Conservation (phyloP, 495 filamentous ascomycete species). For the Daldinia grandis region DNA sequence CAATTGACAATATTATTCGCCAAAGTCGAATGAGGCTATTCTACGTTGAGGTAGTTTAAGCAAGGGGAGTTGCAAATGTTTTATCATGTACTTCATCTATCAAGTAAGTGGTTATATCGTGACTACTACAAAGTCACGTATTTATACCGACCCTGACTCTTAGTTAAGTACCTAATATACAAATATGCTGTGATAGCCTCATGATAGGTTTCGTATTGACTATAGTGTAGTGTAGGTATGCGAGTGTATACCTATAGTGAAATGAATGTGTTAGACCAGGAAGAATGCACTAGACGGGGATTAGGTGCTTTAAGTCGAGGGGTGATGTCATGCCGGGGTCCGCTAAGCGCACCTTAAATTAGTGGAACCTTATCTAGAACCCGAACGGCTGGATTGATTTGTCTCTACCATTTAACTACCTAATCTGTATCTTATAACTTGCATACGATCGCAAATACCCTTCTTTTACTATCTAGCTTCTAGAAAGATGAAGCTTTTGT, state of each 20-base stretch:
- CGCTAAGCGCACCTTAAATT: conserved; percentile 13
- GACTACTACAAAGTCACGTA: no score
- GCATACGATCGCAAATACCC: not conserved
- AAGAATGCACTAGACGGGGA: not conserved
- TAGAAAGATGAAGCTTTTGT: conserved; percentile 32
- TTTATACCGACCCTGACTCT: no score
- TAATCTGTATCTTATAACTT: not conserved
- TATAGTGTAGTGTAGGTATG: not conserved
- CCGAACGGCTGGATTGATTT: conserved; percentile 7
- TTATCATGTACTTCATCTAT: not conserved
- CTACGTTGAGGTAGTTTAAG: not conserved
- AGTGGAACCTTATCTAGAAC: conserved; percentile 3
- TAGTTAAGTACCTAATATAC: no score
- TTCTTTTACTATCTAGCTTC: conserved; percentile 1
- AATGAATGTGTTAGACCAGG: not conserved
- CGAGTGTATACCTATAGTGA: no score
- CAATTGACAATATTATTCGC: not conserved
- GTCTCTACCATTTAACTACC: conserved; percentile 2
- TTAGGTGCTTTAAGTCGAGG: conserved; percentile 10
- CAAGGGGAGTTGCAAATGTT: not conserved
- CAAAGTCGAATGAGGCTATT: not conserved
- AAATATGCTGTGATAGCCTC: not conserved
- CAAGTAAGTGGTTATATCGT: no score
- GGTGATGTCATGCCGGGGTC: conserved; percentile 33
- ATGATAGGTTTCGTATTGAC: not conserved